Evolutionary conservation across 2,329 filamentous ascomycete species (phyloP).

Genomic region (Hymenoscyphus scutula): DNA sequence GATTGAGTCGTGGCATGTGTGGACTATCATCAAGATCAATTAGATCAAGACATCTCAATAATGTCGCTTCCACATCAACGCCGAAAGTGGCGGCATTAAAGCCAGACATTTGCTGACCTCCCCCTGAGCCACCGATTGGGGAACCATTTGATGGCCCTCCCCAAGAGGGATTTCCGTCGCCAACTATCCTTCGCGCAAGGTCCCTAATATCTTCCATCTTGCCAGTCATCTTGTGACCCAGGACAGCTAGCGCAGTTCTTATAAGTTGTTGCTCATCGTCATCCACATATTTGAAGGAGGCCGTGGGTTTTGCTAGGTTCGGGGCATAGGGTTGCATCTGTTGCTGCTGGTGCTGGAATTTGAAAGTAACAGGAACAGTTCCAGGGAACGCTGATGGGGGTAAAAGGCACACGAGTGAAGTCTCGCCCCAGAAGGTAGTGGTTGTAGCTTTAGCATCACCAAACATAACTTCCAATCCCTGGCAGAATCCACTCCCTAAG

Average conservation of each 20-base stretch:
- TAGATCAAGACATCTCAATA: conserved; percentile 73
- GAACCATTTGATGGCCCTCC: conserved; percentile 43
- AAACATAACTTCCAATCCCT: conserved; percentile 81
- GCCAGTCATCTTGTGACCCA: conserved; percentile 63
- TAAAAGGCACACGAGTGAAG: conserved; percentile 60
- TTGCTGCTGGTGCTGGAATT: conserved; percentile 48
- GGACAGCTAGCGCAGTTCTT: conserved; percentile 62
- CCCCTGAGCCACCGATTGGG: conserved; percentile 42
- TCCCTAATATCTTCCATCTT: conserved; percentile 60
- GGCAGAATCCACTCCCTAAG: conserved; percentile 76
- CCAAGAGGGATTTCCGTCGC: conserved; percentile 48
- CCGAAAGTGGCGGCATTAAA: conserved; percentile 40
- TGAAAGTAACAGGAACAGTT: conserved; percentile 59
- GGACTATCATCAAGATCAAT: conserved; percentile 76
- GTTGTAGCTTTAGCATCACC: conserved; percentile 64
- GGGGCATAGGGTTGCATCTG: conserved; percentile 42
- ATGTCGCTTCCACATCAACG: conserved; percentile 39
- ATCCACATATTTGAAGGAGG: conserved; percentile 71
- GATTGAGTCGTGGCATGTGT: conserved; percentile 64
- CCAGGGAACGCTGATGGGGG: conserved; percentile 58
- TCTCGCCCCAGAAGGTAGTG: conserved; percentile 63
- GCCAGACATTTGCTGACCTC: conserved; percentile 45
- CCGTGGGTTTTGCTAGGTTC: conserved; percentile 47
- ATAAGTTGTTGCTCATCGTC: conserved; percentile 68
- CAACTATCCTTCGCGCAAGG: conserved; percentile 59